Base-by-base conservation (phyloP, 495 filamentous ascomycete genomes). In the Tuber microsphaerosporum region DNA sequence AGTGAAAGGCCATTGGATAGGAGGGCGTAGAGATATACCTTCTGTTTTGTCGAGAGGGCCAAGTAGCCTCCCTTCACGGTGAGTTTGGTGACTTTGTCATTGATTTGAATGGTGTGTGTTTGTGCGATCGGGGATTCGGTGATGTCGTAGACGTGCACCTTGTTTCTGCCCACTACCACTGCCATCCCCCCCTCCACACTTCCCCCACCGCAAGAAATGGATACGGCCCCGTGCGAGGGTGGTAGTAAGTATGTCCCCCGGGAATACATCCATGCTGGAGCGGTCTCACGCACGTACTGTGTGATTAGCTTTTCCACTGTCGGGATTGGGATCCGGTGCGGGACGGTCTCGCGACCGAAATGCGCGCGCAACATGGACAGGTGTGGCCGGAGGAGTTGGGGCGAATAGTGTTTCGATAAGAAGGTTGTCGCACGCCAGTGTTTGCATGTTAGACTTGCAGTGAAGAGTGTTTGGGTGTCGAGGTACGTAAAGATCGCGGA, bases 301-400 rank as follows among this genome's bases (percentile, higher is more conserved):
- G 75, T 68, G 71, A 81, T 74, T 37, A 81, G 79, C 22, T 76
- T 74, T 31, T 80, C 75, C 69, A 81, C 76, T 39, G 80, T 74
- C 9, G 71, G 72, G 65, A 81, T 79, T 17, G 79, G 79, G 43
- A 81, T 65, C 20, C 76, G 71, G 61, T 79, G 80, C 4, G 80
- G 80, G 39, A 81, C 76, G 41, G 78, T 70, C 17, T 74, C 71
- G 39, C 75, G 73, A 16, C 80, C 80, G 48, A 81, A 81, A 16
- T 80, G 79, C 34, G 75, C 75, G 31, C 80, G 80, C 43, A 81
- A 76, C 14, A 81, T 74, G 14, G 79, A 78, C 39, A 81, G 80
- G 34, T 81, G 80, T n/a, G 76, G 76, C 39, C 76, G 75, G 71
- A 81, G 79, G 26, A 81, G 74, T n/a, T 61, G 65, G 43, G 78